These are phyloP conservation scores for Podaxis sp. DNA, from an alignment of 768 basidiomycete genomes.

Conservation along the genomic window DNA sequence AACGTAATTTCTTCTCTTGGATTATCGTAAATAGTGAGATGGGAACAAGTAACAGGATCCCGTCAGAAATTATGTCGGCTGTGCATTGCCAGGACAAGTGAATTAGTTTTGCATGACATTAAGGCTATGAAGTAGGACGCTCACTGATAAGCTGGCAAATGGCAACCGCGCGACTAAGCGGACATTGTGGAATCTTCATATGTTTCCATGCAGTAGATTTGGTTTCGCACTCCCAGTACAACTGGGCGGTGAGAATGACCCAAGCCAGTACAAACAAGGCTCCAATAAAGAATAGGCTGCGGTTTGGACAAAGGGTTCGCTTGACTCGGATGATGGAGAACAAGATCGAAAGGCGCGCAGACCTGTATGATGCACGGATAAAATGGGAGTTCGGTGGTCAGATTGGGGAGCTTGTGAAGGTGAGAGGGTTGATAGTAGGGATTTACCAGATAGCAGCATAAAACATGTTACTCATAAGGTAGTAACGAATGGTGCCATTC, in stretches of 20 bases:
- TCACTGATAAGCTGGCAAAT: conserved; percentile 6
- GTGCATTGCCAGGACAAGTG: neutral
- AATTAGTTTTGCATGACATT: neutral
- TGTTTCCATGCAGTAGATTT: conserved; percentile 16
- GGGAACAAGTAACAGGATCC: conserved; percentile 44
- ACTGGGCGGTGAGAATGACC: conserved; percentile 39
- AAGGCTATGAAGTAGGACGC: neutral
- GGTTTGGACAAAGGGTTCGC: conserved; percentile 20
- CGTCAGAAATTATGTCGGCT: conserved; percentile 50
- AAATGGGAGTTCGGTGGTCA: neutral
- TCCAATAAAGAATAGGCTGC: conserved; percentile 22
- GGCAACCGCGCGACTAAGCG: conserved; percentile 1
- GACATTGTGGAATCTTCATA: neutral
- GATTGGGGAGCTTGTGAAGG: neutral
- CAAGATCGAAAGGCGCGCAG: neutral
- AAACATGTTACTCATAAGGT: conserved; percentile 36
- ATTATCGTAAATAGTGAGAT: conserved; percentile 43
- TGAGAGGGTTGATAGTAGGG: neutral
- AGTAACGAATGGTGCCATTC: conserved; percentile 29
- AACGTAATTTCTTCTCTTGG: conserved; percentile 36
- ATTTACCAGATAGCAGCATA: conserved; percentile 38
- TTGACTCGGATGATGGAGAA: conserved; percentile 56
- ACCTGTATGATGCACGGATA: neutral
- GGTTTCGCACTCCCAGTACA: conserved; percentile 45
- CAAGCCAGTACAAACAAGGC: conserved; percentile 29